Percentiles rank a stretch among this genome's conserved stretches.
Conservation (phyloP, 1,139 yeast genomes). For the Candida albicans region DNA sequence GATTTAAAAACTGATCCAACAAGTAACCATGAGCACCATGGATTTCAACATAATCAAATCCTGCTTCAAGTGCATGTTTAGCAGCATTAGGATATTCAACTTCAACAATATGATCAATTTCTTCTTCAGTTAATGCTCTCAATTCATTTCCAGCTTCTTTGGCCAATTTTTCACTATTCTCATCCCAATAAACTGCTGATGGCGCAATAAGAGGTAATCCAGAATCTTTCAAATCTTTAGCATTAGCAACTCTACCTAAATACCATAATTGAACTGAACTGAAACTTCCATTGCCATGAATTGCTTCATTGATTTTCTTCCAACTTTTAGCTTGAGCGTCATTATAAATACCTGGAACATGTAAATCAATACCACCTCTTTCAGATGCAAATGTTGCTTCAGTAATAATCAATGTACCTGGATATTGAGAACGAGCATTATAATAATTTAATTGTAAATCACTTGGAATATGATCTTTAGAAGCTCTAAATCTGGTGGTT, state of each 20-base stretch:
- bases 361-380: slow-evolving; percentile 34
- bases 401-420: slow-evolving; percentile 55
- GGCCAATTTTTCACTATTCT: slow-evolving; percentile 26
- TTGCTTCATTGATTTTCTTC: slow-evolving; percentile 48
- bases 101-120: slow-evolving; percentile 39
- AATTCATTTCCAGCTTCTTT: slow-evolving; percentile 33
- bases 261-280: slow-evolving; percentile 60
- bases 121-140: slow-evolving; percentile 40
- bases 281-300: slow-evolving; percentile 55
- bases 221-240: slow-evolving; percentile 36
- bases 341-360: slow-evolving; percentile 57
- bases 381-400: slow-evolving; percentile 36
- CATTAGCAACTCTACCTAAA: slow-evolving; percentile 17
- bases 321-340: slow-evolving; percentile 50
- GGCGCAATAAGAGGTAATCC: slow-evolving; percentile 29
- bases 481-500: slow-evolving; percentile 51
- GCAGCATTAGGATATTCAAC: slow-evolving; percentile 45
- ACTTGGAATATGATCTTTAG: slow-evolving; percentile 41
- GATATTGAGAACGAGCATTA: slow-evolving; percentile 47
- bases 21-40: slow-evolving; percentile 73
- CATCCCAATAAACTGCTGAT: slow-evolving; percentile 23
- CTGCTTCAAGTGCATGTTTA: slow-evolving; percentile 51
- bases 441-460: slow-evolving; percentile 53
- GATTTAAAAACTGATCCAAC: slow-evolving; percentile 55
- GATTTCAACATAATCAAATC: slow-evolving; percentile 69